A percentile compares a stretch with the other conserved stretches of the same genome.
phyloP scores from a whole-genome alignment of 257 asterid genomes.

The Thymus mandschuricus region DNA sequence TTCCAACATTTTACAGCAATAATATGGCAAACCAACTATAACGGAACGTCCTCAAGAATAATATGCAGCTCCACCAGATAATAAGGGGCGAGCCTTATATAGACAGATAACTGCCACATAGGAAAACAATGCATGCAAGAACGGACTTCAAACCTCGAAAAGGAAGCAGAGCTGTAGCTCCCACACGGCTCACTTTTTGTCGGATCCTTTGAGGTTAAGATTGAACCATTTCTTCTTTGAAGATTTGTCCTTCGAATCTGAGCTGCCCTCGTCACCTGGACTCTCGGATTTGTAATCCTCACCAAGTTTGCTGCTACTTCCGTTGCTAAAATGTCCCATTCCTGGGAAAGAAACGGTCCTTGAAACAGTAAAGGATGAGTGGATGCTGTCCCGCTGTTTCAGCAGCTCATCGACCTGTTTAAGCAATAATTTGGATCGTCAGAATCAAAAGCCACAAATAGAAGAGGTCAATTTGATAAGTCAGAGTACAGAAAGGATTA shows the following conservation, averaged over 20 bases:
- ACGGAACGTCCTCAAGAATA: conserved; percentile 17
- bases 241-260: conserved; percentile 88
- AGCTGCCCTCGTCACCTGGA: conserved; percentile 86
- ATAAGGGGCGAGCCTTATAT: conserved; percentile 29
- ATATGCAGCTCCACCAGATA: conserved; percentile 32
- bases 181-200: conserved; percentile 45
- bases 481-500: not conserved
- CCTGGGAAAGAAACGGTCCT: conserved; percentile 57
- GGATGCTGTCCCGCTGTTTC: conserved; percentile 84
- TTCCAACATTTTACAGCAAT: conserved; percentile 43
- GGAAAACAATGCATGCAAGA: conserved; percentile 31
- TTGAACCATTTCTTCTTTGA: conserved; percentile 85
- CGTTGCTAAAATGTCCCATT: conserved; percentile 77
- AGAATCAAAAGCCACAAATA: conserved; percentile 15
- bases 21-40: conserved; percentile 29
- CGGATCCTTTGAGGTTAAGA: conserved; percentile 86
- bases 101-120: conserved; percentile 30
- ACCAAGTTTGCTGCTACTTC: conserved; percentile 69
- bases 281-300: conserved; percentile 72
- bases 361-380: conserved; percentile 78
- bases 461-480: not conserved
- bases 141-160: conserved; percentile 34
- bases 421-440: conserved; percentile 16
- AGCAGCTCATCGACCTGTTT: conserved; percentile 93
- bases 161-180: not conserved